Conservation (phyloP, 2,329 filamentous ascomycete species). For the Zymoseptoria brevis region DNA sequence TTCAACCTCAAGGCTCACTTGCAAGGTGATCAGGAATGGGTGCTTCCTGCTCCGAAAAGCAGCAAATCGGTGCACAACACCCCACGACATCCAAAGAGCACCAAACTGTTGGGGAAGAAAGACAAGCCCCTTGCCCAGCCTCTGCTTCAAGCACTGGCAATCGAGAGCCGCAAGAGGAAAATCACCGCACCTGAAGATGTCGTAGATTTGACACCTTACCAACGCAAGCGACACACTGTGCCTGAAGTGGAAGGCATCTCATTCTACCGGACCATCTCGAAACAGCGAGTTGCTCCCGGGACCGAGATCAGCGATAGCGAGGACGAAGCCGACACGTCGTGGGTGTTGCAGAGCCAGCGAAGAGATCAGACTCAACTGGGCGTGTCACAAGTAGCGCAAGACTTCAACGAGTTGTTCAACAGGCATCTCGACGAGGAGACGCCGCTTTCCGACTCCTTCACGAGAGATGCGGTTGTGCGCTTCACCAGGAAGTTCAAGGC, state of each 20-base stretch:
- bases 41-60: not conserved
- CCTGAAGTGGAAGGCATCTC: constrained; percentile 31
- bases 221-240: constrained; percentile 28
- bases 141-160: not conserved
- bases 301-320: constrained; percentile 38
- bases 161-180: constrained; percentile 1
- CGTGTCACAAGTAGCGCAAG: constrained; percentile 19
- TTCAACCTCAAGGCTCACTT: constrained; percentile 33
- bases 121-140: not conserved
- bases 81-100: not conserved
- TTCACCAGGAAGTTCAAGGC: constrained; percentile 27
- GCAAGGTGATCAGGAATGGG: constrained; percentile 30
- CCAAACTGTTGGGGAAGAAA: not conserved
- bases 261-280: constrained; percentile 35
- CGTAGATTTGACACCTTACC: constrained; percentile 10
- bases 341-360: constrained; percentile 30
- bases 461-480: constrained; percentile 33
- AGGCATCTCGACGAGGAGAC: constrained; percentile 32
- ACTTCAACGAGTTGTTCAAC: constrained; percentile 33
- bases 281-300: constrained; percentile 31
- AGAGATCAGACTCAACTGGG: constrained; percentile 20
- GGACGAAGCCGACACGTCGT: constrained; percentile 33
- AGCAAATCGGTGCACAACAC: not conserved
- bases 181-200: constrained; percentile 17
- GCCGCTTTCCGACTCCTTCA: constrained; percentile 27